Base-by-base conservation (phyloP, 805 yeast species). In the Aciculoconidium aculeatum region DNA sequence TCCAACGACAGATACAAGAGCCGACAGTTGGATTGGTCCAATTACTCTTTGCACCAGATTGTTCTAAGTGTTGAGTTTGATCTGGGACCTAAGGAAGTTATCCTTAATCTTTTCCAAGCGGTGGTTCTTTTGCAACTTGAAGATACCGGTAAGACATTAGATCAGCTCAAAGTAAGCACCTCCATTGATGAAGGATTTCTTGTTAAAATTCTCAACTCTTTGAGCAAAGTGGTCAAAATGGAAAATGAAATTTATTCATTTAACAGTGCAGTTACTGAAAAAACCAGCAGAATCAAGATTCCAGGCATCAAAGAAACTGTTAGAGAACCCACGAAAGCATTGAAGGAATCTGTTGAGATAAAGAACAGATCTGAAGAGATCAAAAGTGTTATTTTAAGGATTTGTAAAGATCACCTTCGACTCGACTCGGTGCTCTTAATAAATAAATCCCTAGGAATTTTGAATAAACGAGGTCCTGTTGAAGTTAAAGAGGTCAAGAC, bases 61-160 rank as follows among this genome's bases (percentile, higher is more conserved):
- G 39, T 45, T 0, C 47, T 70, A 10, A 34, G 39, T 9, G 55
- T 55, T 2, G 35, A 44, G 12, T 67, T 67, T 37, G 45, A 45
- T 10, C 36, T 36, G 8, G 61, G 55, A 0, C 25, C 41, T 6
- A 58, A 57, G 28, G 65, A 59, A 15, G 43, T 65, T 17, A 36
- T 35, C 2, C 57, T 69, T 11, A 65, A 68, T 21, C 39, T 68
- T n/a, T 55, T 61, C 25, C 73, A 69, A 39, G 72, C 72, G 0
- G 45, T 58, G 1, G 52, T 68, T 0, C 37, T 70, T 3, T 32
- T 60, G 9, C 43, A 60, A 10, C 70, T 67, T 36, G 61, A 64
- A 23, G 49, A 58, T 0, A n/a, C n/a, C n/a, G n/a, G n/a, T n/a
- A n/a, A n/a, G n/a, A n/a, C n/a, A n/a, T n/a, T n/a, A n/a, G n/a